phyloP scores from a whole-genome alignment of 73 alveolate genomes.

The Tetrahymena elliotti region DNA sequence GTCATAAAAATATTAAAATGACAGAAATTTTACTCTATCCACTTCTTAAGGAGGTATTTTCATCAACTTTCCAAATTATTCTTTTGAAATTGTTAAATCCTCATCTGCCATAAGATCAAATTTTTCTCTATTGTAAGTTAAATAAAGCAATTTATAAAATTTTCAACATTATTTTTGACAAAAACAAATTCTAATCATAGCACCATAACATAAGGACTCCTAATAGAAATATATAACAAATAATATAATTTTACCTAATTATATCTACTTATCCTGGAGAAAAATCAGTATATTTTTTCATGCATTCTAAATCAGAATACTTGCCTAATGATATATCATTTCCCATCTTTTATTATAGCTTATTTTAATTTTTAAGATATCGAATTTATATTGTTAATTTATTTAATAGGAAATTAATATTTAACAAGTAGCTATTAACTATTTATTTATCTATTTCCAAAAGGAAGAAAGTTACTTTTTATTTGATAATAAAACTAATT shows the following conservation, averaged over 20 bases:
- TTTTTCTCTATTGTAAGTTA: slow-evolving; percentile 1
- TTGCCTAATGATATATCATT: slow-evolving; percentile 28
- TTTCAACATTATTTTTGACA: background rate
- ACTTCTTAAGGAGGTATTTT: slow-evolving; percentile 22
- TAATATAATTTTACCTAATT: slow-evolving; percentile 9
- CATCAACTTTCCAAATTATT: slow-evolving; percentile 29
- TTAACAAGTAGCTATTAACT: background rate
- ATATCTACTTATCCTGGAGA: slow-evolving; percentile 42
- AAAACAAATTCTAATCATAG: background rate
- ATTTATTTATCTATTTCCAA: background rate
- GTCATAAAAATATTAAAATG: background rate
- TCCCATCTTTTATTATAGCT: slow-evolving; percentile 18
- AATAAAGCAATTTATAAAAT: background rate
- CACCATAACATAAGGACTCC: background rate
- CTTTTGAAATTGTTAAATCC: slow-evolving; percentile 34
- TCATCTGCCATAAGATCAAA: slow-evolving; percentile 46
- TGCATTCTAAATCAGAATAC: slow-evolving; percentile 27
- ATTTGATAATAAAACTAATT: background rate
- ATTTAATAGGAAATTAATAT: background rate
- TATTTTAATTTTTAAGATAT: background rate
- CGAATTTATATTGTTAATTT: background rate
- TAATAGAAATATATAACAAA: background rate
- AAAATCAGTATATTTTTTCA: slow-evolving; percentile 22
- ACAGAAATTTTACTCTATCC: background rate
- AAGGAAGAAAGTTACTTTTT: background rate